Evolutionary conservation across 768 basidiomycete species (phyloP).

Genomic region (Roridomyces roridus): DNA sequence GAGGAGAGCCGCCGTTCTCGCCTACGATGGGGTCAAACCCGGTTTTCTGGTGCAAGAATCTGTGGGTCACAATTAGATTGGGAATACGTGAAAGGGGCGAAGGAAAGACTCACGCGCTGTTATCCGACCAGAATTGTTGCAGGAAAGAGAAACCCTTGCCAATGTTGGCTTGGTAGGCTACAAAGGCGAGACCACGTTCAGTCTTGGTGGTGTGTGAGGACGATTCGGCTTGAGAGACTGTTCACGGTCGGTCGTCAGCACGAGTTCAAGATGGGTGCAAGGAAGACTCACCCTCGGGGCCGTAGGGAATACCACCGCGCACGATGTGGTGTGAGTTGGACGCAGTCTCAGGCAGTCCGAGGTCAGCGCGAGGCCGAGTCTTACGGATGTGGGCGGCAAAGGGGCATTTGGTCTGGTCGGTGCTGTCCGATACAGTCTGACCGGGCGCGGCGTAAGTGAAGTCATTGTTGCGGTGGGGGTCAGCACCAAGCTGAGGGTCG

Average conservation of each 20-base stretch:
- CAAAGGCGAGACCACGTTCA: constrained; percentile 22
- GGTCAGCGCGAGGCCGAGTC: constrained; percentile 28
- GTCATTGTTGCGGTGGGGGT: constrained; percentile 29
- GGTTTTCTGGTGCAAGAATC: background rate
- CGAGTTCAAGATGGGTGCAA: background rate
- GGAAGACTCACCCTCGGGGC: constrained; percentile 22
- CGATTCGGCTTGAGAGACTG: constrained; percentile 3
- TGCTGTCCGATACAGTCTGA: background rate
- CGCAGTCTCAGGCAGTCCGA: constrained; percentile 14
- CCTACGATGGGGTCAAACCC: constrained; percentile 18
- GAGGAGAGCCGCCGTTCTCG: no score
- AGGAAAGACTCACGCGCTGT: background rate
- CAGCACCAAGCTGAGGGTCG: constrained; percentile 16
- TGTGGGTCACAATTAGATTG: background rate
- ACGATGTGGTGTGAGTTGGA: constrained; percentile 27
- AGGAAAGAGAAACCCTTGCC: constrained; percentile 13
- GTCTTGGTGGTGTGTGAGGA: background rate
- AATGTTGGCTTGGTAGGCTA: constrained; percentile 18
- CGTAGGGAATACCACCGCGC: constrained; percentile 39
- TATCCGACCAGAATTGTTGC: constrained; percentile 10
- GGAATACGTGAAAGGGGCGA: no score
- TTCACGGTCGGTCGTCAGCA: background rate
- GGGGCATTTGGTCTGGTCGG: constrained; percentile 33
- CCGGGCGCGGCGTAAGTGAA: constrained; percentile 30
- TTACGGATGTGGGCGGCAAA: constrained; percentile 34